These are phyloP conservation scores for Coffea canephora DNA, from an alignment of 257 asterid species.

Conservation along the genomic window DNA sequence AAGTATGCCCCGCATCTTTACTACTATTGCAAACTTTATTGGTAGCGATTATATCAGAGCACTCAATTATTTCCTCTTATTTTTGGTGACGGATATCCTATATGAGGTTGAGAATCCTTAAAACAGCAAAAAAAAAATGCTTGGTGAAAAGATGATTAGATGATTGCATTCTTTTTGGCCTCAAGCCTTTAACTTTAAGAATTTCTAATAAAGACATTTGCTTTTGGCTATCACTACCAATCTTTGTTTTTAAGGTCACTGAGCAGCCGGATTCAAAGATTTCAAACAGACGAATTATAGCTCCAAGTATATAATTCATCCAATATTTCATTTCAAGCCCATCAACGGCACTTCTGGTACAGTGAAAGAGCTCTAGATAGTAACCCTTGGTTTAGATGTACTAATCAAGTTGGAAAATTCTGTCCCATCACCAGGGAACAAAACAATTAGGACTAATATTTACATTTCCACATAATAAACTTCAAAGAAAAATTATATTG, in stretches of 20 bases:
- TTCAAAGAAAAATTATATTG: too few species aligned
- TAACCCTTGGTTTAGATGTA: not conserved
- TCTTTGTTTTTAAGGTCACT: not conserved
- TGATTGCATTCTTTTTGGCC: not conserved
- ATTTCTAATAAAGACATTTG: too few species aligned
- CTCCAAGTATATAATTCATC: not conserved
- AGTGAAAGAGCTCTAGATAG: not conserved
- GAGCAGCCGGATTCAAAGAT: not conserved
- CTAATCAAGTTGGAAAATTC: not conserved
- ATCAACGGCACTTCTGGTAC: not conserved
- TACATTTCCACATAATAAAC: not conserved
- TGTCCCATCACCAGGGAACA: too few species aligned
- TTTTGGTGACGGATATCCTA: not conserved
- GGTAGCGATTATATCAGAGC: not conserved
- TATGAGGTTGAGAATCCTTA: not conserved
- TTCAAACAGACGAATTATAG: not conserved
- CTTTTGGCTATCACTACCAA: not conserved
- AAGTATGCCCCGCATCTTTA: not conserved
- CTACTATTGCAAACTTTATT: not conserved
- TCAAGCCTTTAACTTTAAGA: not conserved
- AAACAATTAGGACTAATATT: too few species aligned
- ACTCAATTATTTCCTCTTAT: too few species aligned
- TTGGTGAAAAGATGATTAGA: too few species aligned
- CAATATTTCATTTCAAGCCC: not conserved
- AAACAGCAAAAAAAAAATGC: not conserved